Conservation (phyloP, 106 monocot genomes). For the Apostasia shenzhenica region DNA sequence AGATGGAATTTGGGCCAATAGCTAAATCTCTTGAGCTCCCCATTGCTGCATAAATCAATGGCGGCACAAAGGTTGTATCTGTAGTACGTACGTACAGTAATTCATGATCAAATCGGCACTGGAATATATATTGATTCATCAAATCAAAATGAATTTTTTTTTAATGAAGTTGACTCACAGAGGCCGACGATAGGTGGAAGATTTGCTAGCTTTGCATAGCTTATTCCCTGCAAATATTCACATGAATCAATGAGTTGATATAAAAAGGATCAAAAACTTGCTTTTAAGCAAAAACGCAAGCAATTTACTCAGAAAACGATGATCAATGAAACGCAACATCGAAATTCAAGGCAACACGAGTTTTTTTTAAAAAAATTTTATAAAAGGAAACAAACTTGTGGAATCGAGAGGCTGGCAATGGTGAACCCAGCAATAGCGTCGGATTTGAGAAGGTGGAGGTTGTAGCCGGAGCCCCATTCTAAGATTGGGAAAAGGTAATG, state of each 20-base stretch:
- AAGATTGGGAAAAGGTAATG: conserved; percentile 80
- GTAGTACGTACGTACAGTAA: neutral
- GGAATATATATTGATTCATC: no score
- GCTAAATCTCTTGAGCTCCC: conserved; percentile 88
- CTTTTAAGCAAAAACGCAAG: neutral
- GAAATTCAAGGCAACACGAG: neutral
- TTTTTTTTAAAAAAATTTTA: neutral
- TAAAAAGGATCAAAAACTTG: neutral
- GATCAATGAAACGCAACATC: neutral
- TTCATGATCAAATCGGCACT: neutral
- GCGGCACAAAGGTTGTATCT: conserved; percentile 82
- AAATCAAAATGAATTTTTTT: neutral
- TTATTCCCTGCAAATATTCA: conserved; percentile 57
- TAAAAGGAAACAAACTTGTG: conserved; percentile 27
- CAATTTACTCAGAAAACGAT: neutral
- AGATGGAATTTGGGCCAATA: conserved; percentile 77
- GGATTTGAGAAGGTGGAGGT: conserved; percentile 44
- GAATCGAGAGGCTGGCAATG: conserved; percentile 80
- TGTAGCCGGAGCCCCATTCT: conserved; percentile 73
- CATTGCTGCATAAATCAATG: conserved; percentile 81
- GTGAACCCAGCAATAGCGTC: conserved; percentile 73
- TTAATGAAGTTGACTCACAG: conserved; percentile 41
- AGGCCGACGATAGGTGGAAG: conserved; percentile 91
- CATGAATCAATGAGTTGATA: no score
- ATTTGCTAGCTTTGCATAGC: conserved; percentile 82